Conservation (phyloP, 192 early-diverging fungal species). For the Linnemannia elongata region DNA sequence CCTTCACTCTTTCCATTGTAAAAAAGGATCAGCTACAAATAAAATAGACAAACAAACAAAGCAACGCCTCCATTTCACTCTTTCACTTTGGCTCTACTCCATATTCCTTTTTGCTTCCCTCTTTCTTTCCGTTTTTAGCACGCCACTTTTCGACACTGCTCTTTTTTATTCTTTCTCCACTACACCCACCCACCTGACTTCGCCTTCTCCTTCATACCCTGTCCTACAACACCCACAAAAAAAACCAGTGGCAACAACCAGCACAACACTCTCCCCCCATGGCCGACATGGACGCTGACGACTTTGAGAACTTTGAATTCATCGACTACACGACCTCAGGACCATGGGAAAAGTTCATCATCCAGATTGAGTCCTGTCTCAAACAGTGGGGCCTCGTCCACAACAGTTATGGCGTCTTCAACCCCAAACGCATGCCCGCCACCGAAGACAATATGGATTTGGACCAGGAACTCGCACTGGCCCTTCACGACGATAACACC, state of each 20-base stretch:
- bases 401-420: slow-evolving; percentile 64
- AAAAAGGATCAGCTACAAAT: slow-evolving; percentile 5
- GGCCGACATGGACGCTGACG: slow-evolving; percentile 36
- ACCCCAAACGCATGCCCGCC: slow-evolving; percentile 54
- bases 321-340: slow-evolving; percentile 82
- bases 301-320: slow-evolving; percentile 81
- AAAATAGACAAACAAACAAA: not conserved
- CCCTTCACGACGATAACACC: slow-evolving; percentile 38
- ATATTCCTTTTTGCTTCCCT: too few species aligned
- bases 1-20: not conserved
- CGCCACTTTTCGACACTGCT: not conserved
- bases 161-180: not conserved
- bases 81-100: too few species aligned
- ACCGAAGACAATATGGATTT: slow-evolving; percentile 33
- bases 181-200: not conserved
- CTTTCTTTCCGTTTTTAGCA: too few species aligned
- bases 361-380: slow-evolving; percentile 72
- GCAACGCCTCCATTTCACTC: not conserved
- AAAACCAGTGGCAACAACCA: not conserved
- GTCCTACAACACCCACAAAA: not conserved
- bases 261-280: not conserved
- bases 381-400: slow-evolving; percentile 70
- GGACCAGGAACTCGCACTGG: slow-evolving; percentile 26
- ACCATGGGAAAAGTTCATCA: slow-evolving; percentile 74
- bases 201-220: not conserved